Evolutionary conservation across 306 rosid genomes (phyloP).

Genomic region (Glycine tomentella): DNA sequence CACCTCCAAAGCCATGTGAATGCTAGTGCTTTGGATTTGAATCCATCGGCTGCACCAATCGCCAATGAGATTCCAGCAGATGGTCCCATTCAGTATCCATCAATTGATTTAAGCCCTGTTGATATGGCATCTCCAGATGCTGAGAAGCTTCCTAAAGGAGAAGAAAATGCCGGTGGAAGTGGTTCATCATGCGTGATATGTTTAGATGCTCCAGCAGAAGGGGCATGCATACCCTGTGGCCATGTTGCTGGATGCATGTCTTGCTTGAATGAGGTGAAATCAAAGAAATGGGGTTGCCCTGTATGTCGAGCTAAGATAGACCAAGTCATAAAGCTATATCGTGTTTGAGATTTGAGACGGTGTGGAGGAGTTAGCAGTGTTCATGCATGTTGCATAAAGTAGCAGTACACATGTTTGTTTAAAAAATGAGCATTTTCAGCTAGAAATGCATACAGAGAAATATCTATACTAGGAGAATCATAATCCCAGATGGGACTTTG

Average conservation of each 20-base stretch:
- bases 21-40: conserved; percentile 39
- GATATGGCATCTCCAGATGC: conserved; percentile 56
- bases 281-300: conserved; percentile 98
- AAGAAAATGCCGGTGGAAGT: conserved; percentile 49
- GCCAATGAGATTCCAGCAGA: conserved; percentile 53
- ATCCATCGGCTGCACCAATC: conserved; percentile 77
- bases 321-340: conserved; percentile 78
- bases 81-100: conserved; percentile 77
- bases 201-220: conserved; percentile 96
- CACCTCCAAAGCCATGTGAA: conserved; percentile 29
- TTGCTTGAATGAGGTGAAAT: conserved; percentile 83
- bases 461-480: conserved; percentile 29
- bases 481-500: conserved; percentile 42
- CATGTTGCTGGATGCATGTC: conserved; percentile 99
- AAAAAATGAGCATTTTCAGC: conserved; percentile 3
- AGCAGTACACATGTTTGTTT: neutral
- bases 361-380: conserved; percentile 38
- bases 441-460: conserved; percentile 37
- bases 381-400: conserved; percentile 24
- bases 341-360: conserved; percentile 63
- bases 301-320: conserved; percentile 92
- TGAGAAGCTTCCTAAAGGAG: conserved; percentile 50
- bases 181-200: conserved; percentile 83
- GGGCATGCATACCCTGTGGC: conserved; percentile 99
- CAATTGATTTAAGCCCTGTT: conserved; percentile 72